Conservation (phyloP, 352 stramenopile species). For the Phytopythium montanum region DNA sequence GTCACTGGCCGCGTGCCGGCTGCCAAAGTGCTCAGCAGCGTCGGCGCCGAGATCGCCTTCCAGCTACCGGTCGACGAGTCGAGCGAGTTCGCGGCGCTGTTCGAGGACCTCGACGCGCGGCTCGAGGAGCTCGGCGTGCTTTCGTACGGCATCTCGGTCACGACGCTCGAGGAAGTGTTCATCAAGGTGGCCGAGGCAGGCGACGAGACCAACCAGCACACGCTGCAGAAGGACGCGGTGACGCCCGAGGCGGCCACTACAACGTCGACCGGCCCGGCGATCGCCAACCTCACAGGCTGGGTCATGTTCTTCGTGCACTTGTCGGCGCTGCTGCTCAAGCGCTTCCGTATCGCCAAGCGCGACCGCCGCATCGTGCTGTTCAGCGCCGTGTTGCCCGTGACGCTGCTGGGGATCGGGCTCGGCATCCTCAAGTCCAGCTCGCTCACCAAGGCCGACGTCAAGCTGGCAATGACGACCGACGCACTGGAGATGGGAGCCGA, state of each 20-base stretch:
- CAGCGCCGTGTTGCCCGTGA: conserved; percentile 65
- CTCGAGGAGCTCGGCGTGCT: conserved; percentile 36
- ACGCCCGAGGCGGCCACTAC: not conserved
- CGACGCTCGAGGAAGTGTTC: conserved; percentile 88
- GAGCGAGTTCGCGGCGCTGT: conserved; percentile 54
- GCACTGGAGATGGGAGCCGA: conserved; percentile 22
- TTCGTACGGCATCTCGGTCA: conserved; percentile 88
- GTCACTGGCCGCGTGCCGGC: conserved; percentile 29
- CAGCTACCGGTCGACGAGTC: conserved; percentile 63
- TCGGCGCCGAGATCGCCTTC: conserved; percentile 77
- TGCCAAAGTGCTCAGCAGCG: conserved; percentile 67
- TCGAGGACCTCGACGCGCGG: conserved; percentile 54
- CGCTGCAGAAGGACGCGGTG: conserved; percentile 32
- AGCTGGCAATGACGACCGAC: conserved; percentile 34
- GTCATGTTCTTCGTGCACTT: conserved; percentile 85
- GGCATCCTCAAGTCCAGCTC: conserved; percentile 63
- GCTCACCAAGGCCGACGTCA: conserved; percentile 44
- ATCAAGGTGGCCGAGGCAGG: conserved; percentile 79
- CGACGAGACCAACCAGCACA: conserved; percentile 56
- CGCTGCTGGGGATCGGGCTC: conserved; percentile 80
- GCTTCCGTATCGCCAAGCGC: conserved; percentile 86
- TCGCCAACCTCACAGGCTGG: conserved; percentile 21
- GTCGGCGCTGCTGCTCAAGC: conserved; percentile 85
- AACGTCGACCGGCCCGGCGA: conserved; percentile 10
- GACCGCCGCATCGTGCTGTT: conserved; percentile 91